Evolutionary conservation across 148 eudicot genomes (phyloP).

Genomic region (Nyssa sinensis): DNA sequence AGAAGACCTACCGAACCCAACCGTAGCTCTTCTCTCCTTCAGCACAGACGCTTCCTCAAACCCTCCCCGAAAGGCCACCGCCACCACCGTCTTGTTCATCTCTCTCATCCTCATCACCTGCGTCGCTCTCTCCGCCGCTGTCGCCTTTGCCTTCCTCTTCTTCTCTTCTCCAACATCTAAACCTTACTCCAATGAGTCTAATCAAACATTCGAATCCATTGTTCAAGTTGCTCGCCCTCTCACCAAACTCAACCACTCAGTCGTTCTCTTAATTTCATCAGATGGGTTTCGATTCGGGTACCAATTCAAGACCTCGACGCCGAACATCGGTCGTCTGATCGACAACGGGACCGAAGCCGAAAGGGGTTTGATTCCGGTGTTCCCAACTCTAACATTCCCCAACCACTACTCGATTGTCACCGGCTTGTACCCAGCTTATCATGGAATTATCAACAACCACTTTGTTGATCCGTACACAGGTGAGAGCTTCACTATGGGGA

Average conservation of each 20-base stretch:
- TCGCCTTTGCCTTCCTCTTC: conserved; percentile 27
- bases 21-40: conserved; percentile 41
- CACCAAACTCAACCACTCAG: conserved; percentile 48
- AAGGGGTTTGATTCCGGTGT: conserved; percentile 59
- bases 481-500: conserved; percentile 45
- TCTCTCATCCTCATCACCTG: conserved; percentile 28
- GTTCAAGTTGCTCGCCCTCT: conserved; percentile 28
- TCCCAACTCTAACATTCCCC: conserved; percentile 76
- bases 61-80: conserved; percentile 8
- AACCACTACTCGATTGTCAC: conserved; percentile 73
- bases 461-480: conserved; percentile 44
- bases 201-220: neutral
- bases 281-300: conserved; percentile 79
- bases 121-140: conserved; percentile 27
- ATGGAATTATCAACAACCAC: conserved; percentile 61
- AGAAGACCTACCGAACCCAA: conserved; percentile 37
- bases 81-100: conserved; percentile 23
- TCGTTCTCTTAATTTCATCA: conserved; percentile 56
- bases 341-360: conserved; percentile 65
- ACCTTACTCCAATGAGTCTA: neutral
- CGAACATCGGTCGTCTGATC: conserved; percentile 54
- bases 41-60: conserved; percentile 26
- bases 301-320: conserved; percentile 55
- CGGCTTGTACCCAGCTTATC: conserved; percentile 63
- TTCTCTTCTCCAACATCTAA: conserved; percentile 15